These are phyloP conservation scores for Globisporangium sylvaticum DNA, from an alignment of 352 stramenopile genomes.

Conservation along the genomic window DNA sequence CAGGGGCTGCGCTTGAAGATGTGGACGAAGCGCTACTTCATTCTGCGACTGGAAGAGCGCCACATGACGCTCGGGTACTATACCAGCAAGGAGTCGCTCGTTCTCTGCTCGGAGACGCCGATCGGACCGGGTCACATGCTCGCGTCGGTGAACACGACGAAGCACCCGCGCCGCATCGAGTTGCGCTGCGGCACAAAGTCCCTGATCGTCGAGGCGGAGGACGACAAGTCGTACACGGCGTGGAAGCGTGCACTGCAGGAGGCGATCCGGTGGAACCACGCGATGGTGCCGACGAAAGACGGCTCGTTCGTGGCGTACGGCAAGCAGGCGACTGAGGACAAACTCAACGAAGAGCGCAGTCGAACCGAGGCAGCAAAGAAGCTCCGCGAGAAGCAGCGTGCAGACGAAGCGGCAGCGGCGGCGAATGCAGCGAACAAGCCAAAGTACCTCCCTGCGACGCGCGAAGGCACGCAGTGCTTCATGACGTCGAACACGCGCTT, in stretches of 20 bases:
- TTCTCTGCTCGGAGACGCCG: constrained; percentile 76
- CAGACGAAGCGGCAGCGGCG: constrained; percentile 53
- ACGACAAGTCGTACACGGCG: constrained; percentile 42
- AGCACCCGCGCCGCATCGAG: constrained; percentile 63
- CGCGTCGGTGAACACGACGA: constrained; percentile 36
- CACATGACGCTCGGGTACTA: constrained; percentile 89
- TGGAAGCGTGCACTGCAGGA: constrained; percentile 79
- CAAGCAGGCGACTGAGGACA: constrained; percentile 70
- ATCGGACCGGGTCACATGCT: constrained; percentile 71
- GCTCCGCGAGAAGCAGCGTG: constrained; percentile 66
- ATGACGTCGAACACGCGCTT: constrained; percentile 83
- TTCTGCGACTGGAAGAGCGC: constrained; percentile 78
- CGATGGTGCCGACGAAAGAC: constrained; percentile 79
- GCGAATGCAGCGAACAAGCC: constrained; percentile 75
- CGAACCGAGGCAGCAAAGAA: constrained; percentile 70
- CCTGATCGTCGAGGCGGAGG: constrained; percentile 70
- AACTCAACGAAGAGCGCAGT: constrained; percentile 64
- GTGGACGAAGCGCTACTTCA: constrained; percentile 85
- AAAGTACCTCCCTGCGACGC: constrained; percentile 74
- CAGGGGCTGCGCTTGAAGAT: constrained; percentile 76
- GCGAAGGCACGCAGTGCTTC: constrained; percentile 72
- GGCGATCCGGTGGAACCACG: constrained; percentile 84
- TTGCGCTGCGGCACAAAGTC: constrained; percentile 67
- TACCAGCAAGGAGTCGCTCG: constrained; percentile 76
- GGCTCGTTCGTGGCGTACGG: constrained; percentile 78